phyloP scores from a whole-genome alignment of 2,329 filamentous ascomycete species.

The Penicillium brasilianum region DNA sequence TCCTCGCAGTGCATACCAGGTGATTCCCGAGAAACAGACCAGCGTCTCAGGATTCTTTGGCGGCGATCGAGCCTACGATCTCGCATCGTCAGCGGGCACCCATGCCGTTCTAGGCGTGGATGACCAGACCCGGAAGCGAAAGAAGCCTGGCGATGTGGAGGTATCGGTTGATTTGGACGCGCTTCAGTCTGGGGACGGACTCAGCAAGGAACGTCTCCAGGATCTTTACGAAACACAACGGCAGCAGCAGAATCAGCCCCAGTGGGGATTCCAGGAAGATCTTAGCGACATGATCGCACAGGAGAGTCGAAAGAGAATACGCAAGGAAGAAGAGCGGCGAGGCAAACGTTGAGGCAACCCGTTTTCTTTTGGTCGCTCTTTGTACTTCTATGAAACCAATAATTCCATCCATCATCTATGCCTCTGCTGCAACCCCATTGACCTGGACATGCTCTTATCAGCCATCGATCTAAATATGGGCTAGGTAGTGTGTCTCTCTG shows the following conservation, averaged over 20 bases:
- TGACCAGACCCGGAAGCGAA: constrained; percentile 78
- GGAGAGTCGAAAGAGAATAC: constrained; percentile 87
- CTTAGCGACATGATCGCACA: constrained; percentile 94
- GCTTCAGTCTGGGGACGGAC: constrained; percentile 72
- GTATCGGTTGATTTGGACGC: constrained; percentile 88
- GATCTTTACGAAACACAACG: constrained; percentile 76
- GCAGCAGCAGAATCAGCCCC: constrained; percentile 68
- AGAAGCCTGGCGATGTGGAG: constrained; percentile 95
- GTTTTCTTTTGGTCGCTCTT: background rate
- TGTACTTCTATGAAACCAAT: constrained; percentile 1
- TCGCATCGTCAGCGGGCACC: constrained; percentile 64
- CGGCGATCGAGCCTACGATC: constrained; percentile 89
- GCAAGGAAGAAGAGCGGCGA: constrained; percentile 80
- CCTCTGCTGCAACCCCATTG: background rate
- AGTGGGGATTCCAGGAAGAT: constrained; percentile 84
- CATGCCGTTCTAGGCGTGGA: constrained; percentile 80
- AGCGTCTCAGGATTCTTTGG: constrained; percentile 93
- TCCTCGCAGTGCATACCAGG: constrained; percentile 81
- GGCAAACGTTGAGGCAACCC: constrained; percentile 55
- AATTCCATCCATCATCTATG: constrained; percentile 1
- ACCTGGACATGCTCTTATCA: background rate
- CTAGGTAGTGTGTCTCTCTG: background rate
- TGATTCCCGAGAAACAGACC: constrained; percentile 86
- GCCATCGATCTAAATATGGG: background rate
- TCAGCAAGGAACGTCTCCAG: constrained; percentile 83